Base-by-base conservation (phyloP, 345 rosid species). In the Excoecaria agallocha region DNA sequence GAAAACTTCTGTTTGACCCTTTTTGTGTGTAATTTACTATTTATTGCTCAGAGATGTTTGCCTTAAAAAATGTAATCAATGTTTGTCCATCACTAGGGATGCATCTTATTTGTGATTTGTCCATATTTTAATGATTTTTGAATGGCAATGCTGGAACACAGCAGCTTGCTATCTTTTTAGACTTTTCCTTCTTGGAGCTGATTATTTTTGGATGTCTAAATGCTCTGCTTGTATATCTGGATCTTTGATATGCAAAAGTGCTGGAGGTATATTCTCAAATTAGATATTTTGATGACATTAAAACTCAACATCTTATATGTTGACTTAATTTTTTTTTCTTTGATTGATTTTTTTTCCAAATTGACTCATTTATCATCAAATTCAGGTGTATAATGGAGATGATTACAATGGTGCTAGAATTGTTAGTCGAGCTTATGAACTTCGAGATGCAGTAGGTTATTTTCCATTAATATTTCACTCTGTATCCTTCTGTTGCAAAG, bases 381-480 rank as follows among this genome's bases (percentile, higher is more conserved):
- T 81, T 50, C 86, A 95, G 99, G 91, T 77, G 56, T 96, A 90
- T 72, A 96, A 96, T 56, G 98, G 98, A 71, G 89, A 91, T 87
- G 99, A 96, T 85, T 96, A 93, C 76, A 88, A 90, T 77, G 98
- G 99, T 65, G 85, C 98, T 46, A 88, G 99, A 82, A 96, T 96
- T 51, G 91, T 96, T 37, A 93, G 99, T 74, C 86, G 99, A 86
- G 87, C 96, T 61, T 84, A 83, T 76, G 99, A 96, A 87, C 99
- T 96, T 72, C 91, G 92, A 45, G 99, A 96, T 90, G 88, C 91
- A 16, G 99, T 96, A 87, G 38, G 89, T 69, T 75, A 13, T 71
- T 2, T 60, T 38, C 59, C 60, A 64, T 71, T 39, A 43, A 66
- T 52, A 57, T 66, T 54, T n/a, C 45, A 20, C 6, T n/a, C n/a